A percentile compares a stretch with the other conserved stretches of the same genome.
Conservation (phyloP, 2,329 filamentous ascomycete genomes). For the Fusarium globosum region DNA sequence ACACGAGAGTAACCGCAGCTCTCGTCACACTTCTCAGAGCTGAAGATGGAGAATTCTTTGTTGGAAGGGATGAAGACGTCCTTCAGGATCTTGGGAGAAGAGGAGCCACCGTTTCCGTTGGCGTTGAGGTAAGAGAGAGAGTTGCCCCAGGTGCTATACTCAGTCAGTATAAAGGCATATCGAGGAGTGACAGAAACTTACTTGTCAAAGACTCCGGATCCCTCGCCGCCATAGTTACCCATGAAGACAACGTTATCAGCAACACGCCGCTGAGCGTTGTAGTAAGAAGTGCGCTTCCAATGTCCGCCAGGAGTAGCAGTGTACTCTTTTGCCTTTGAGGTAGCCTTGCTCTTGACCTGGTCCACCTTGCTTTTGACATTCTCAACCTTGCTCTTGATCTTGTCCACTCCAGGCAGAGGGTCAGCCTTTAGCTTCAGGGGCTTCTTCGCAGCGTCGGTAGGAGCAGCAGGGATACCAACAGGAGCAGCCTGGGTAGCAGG, state of each 20-base stretch:
- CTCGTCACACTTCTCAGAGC: constrained; percentile 55
- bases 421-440: constrained; percentile 12
- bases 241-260: constrained; percentile 61
- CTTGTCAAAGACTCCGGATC: constrained; percentile 58
- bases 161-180: constrained; percentile 15
- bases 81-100: constrained; percentile 54
- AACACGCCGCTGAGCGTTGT: constrained; percentile 53
- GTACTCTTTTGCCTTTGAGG: constrained; percentile 23
- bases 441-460: constrained; percentile 1
- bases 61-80: constrained; percentile 55
- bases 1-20: constrained; percentile 59
- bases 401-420: constrained; percentile 15
- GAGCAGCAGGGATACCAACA: constrained; percentile 10
- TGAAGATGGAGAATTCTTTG: constrained; percentile 60
- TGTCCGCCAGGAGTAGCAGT: constrained; percentile 39
- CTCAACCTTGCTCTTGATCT: constrained; percentile 28
- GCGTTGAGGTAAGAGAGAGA: constrained; percentile 60
- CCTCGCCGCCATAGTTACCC: constrained; percentile 59
- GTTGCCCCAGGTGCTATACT: constrained; percentile 55
- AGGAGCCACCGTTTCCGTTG: constrained; percentile 53
- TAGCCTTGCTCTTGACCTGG: constrained; percentile 17
- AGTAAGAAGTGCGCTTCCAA: constrained; percentile 59
- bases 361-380: constrained; percentile 24
- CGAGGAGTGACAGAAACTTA: constrained; percentile 45
- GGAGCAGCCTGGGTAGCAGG: constrained; percentile 36